These are phyloP conservation scores for Nicotiana paniculata DNA, from an alignment of 257 asterid species.

Conservation along the genomic window DNA sequence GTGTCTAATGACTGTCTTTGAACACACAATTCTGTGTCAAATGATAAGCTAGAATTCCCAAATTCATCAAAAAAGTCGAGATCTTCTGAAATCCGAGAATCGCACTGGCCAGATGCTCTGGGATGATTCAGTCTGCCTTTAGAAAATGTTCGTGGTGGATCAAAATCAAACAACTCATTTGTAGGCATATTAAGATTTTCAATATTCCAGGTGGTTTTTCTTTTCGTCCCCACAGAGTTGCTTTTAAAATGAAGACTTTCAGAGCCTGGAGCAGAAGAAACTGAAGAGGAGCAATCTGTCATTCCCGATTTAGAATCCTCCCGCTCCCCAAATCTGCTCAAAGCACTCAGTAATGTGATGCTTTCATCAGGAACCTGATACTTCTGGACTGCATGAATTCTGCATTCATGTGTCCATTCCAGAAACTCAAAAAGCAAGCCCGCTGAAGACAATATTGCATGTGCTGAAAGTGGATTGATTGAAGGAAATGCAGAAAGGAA, in stretches of 20 bases:
- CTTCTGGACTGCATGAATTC: constrained; percentile 48
- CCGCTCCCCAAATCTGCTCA: constrained; percentile 70
- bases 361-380: constrained; percentile 67
- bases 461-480: constrained; percentile 86
- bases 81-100: constrained; percentile 44
- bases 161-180: constrained; percentile 34
- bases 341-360: constrained; percentile 50
- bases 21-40: constrained; percentile 28
- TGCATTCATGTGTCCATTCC: constrained; percentile 45
- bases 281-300: constrained; percentile 91
- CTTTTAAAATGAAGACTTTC: constrained; percentile 39
- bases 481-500: constrained; percentile 92
- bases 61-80: constrained; percentile 27
- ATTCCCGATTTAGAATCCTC: constrained; percentile 85
- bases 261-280: constrained; percentile 58
- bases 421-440: constrained; percentile 57
- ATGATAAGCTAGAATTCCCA: constrained; percentile 37
- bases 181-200: constrained; percentile 24
- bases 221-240: constrained; percentile 44
- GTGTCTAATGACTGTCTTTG: constrained; percentile 25
- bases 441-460: constrained; percentile 77
- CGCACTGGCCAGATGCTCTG: constrained; percentile 26
- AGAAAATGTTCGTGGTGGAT: constrained; percentile 34
- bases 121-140: constrained; percentile 36
- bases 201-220: constrained; percentile 34